Conservation (phyloP, 345 rosid species). For the Alliaria petiolata region DNA sequence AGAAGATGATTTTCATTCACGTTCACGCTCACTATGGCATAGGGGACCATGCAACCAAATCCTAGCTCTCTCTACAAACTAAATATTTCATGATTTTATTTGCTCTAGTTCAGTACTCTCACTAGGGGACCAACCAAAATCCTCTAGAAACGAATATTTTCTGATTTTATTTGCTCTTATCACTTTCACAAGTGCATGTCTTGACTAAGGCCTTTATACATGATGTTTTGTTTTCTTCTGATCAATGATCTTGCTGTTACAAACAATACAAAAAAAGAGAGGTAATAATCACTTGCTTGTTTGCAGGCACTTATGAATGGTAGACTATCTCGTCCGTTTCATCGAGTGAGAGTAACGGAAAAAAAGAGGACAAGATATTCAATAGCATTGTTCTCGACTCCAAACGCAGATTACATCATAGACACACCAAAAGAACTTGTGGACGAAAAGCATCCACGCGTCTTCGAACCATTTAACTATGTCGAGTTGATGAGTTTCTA, state of each 20-base stretch:
- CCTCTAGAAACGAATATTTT: neutral
- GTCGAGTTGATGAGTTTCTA: neutral
- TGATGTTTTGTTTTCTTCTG: neutral
- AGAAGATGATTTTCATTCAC: neutral
- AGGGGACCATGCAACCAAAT: too few relatives aligned
- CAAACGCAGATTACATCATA: neutral
- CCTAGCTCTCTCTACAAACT: too few relatives aligned
- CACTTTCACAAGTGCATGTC: neutral
- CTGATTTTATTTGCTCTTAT: neutral
- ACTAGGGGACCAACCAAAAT: neutral
- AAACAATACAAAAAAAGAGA: too few relatives aligned
- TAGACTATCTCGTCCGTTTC: neutral
- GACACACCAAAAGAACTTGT: conserved; percentile 22
- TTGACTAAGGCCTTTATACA: neutral
- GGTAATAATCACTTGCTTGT: too few relatives aligned
- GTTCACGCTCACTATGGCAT: neutral
- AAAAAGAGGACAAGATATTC: conserved; percentile 22
- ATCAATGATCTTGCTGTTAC: neutral
- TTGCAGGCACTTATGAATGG: conserved; percentile 21
- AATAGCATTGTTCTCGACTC: conserved; percentile 2
- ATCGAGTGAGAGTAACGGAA: conserved; percentile 21
- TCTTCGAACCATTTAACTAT: conserved; percentile 8
- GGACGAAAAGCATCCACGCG: conserved; percentile 22
- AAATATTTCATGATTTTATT: too few relatives aligned
- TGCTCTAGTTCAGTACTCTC: too few relatives aligned